Percentiles rank a stretch among this genome's conserved stretches.
phyloP scores from a whole-genome alignment of 75 land plant genomes.

The Cryptomeria japonica region DNA sequence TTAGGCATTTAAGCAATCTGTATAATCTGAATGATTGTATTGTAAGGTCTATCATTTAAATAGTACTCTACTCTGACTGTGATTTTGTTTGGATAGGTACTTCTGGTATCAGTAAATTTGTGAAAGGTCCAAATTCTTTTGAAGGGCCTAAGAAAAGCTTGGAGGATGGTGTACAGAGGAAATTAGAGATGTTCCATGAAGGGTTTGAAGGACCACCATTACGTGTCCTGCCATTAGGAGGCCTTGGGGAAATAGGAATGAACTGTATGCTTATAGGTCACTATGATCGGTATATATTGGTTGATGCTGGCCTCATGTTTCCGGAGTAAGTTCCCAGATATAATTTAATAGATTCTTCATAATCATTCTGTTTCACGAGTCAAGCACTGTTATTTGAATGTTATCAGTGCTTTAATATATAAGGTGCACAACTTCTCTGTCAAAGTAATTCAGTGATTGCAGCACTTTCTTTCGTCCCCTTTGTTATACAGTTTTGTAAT shows the following conservation, averaged over 20 bases:
- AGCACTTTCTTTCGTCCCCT: background rate
- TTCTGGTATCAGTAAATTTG: background rate
- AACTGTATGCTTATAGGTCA: slow-evolving; percentile 64
- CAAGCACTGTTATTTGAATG: background rate
- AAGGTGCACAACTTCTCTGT: background rate
- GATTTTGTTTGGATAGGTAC: slow-evolving; percentile 1
- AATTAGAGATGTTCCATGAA: slow-evolving; percentile 42
- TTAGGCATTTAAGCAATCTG: background rate
- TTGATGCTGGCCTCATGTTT: slow-evolving; percentile 64
- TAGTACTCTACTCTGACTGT: background rate
- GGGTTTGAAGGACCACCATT: slow-evolving; percentile 50
- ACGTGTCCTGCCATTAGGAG: slow-evolving; percentile 51
- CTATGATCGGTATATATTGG: slow-evolving; percentile 60
- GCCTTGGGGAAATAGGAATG: slow-evolving; percentile 65
- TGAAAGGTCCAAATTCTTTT: slow-evolving; percentile 2
- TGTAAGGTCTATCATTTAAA: background rate
- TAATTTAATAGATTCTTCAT: background rate
- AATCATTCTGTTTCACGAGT: background rate
- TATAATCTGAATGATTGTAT: background rate
- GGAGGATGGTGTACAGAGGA: slow-evolving; percentile 48
- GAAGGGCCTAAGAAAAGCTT: slow-evolving; percentile 44
- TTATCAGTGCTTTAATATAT: background rate
- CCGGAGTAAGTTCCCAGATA: slow-evolving; percentile 44
- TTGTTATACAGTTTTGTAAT: background rate
- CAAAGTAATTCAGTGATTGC: background rate